Conservation (phyloP, 805 yeast species). For the Cyberlindnera meyerae region DNA sequence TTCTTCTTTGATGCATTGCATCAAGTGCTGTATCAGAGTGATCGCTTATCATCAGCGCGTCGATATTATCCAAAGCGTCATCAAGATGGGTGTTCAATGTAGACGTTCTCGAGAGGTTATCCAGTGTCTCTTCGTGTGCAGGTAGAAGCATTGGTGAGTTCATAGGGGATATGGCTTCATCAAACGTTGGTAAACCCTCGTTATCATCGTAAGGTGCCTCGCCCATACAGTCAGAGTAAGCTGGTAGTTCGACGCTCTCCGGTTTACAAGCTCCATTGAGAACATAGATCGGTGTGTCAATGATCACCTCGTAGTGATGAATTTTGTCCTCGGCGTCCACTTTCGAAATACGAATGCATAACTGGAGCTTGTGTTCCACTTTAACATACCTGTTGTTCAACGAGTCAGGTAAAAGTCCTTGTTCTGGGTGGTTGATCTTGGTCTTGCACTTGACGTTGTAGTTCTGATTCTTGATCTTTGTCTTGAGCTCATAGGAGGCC, state of each 20-base stretch:
- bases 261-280: conserved; percentile 39
- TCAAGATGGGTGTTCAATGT: conserved; percentile 10
- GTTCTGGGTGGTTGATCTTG: conserved; percentile 13
- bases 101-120: conserved; percentile 18
- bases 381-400: conserved; percentile 57
- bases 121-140: conserved; percentile 17
- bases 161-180: conserved; percentile 55
- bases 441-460: conserved; percentile 10
- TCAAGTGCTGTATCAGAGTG: too few species aligned
- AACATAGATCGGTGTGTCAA: conserved; percentile 66
- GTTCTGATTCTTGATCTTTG: conserved; percentile 13
- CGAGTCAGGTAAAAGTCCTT: conserved; percentile 43
- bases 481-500: conserved; percentile 7
- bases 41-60: conserved; percentile 21
- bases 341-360: conserved; percentile 62
- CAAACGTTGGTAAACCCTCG: conserved; percentile 50
- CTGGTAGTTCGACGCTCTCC: conserved; percentile 36
- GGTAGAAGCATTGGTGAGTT: conserved; percentile 23
- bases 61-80: conserved; percentile 17
- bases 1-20: too few species aligned
- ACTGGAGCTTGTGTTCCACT: conserved; percentile 63
- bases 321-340: conserved; percentile 48
- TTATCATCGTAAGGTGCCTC: conserved; percentile 4
- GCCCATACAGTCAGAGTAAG: conserved; percentile 23
- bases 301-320: conserved; percentile 77